Evolutionary conservation across 441 rosid genomes (phyloP).

Genomic region (Omphalea diandra): DNA sequence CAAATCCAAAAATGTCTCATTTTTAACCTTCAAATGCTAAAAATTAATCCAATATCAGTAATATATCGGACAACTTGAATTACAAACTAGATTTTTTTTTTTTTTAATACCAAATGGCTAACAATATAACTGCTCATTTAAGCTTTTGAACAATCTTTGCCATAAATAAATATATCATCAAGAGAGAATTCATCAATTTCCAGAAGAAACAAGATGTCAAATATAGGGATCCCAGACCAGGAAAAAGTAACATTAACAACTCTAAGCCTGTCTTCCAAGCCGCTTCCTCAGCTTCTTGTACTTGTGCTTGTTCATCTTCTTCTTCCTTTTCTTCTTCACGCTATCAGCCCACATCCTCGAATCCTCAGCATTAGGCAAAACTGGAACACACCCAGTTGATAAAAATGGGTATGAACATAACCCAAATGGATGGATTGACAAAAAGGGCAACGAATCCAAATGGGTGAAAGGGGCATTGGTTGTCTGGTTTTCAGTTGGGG

Average conservation of each 20-base stretch:
- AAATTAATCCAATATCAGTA: background rate
- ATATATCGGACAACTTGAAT: background rate
- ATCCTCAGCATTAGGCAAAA: slow-evolving; percentile 19
- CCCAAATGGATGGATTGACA: slow-evolving; percentile 36
- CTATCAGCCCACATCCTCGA: slow-evolving; percentile 62
- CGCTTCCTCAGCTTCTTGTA: slow-evolving; percentile 77
- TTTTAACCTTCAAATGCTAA: background rate
- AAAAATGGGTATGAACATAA: slow-evolving; percentile 26
- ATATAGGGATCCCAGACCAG: background rate
- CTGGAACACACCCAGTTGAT: slow-evolving; percentile 20
- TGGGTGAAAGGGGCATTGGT: slow-evolving; percentile 4
- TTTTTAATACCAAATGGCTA: background rate
- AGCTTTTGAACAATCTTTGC: slow-evolving; percentile 8
- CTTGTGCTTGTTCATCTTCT: slow-evolving; percentile 94
- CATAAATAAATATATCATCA: background rate
- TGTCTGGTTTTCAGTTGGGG: background rate
- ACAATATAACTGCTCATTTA: background rate
- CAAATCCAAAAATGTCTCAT: background rate
- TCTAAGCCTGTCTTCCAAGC: slow-evolving; percentile 41
- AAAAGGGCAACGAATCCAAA: slow-evolving; percentile 21
- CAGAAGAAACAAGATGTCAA: background rate
- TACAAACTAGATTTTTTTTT: background rate
- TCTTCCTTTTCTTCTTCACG: slow-evolving; percentile 95
- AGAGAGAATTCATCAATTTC: background rate
- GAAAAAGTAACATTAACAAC: background rate